Conservation (phyloP, 2,329 filamentous ascomycete genomes). For the Fusarium proliferatum region DNA sequence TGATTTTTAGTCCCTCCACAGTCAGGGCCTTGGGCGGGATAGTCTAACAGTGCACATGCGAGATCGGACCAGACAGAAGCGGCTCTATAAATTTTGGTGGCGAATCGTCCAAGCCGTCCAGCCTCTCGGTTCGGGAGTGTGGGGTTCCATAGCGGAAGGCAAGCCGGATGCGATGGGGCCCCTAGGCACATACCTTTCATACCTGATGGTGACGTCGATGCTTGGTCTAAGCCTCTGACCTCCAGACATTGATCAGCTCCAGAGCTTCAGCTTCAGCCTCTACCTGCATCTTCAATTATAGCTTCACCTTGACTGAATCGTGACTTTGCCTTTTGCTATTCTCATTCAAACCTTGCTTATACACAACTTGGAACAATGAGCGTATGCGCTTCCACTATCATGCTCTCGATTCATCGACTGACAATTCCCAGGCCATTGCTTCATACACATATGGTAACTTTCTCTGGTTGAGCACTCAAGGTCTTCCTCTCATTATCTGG, state of each 20-base stretch:
- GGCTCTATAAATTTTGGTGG: constrained; percentile 16
- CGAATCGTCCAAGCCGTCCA: neutral
- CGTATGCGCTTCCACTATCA: constrained; percentile 14
- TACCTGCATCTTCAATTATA: neutral
- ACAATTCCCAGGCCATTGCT: constrained; percentile 56
- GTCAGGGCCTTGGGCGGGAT: neutral
- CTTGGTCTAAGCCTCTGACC: neutral
- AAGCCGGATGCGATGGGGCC: neutral
- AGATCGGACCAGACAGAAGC: constrained; percentile 32
- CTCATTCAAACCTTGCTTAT: neutral
- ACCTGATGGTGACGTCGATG: constrained; percentile 28
- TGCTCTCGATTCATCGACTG: neutral
- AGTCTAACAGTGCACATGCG: constrained; percentile 16
- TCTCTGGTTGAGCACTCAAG: constrained; percentile 63
- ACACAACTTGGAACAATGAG: constrained; percentile 27
- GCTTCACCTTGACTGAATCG: neutral
- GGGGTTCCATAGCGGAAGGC: neutral
- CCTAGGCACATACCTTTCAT: constrained; percentile 3
- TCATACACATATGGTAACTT: constrained; percentile 63
- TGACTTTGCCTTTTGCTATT: neutral
- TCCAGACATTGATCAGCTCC: neutral
- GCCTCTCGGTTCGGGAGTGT: constrained; percentile 11
- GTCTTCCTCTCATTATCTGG: constrained; percentile 59
- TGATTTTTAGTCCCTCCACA: constrained; percentile 6
- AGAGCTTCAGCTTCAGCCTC: neutral